Evolutionary conservation across 768 basidiomycete genomes (phyloP).

Genomic region (Naganishia kalamii): DNA sequence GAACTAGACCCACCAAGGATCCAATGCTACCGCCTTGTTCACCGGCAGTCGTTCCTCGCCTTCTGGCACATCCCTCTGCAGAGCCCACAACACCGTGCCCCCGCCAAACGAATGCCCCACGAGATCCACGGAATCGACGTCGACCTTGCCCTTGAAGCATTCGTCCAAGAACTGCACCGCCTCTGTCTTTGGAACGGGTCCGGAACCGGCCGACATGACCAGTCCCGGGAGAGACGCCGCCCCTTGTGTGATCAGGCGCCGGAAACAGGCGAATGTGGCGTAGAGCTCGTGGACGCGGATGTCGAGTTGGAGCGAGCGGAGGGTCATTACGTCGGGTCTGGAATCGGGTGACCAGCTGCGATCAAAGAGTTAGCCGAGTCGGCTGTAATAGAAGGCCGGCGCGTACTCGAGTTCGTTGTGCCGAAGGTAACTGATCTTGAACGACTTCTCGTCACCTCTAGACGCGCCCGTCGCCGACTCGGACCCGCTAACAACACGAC

Average conservation of each 20-base stretch:
- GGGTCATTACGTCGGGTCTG: conserved; percentile 17
- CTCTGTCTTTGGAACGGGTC: background rate
- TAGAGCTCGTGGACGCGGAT: conserved; percentile 67
- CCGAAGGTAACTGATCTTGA: conserved; percentile 17
- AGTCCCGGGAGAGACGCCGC: conserved; percentile 2
- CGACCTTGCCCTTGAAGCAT: conserved; percentile 30
- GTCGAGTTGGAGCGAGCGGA: conserved; percentile 61
- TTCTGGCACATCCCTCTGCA: conserved; percentile 40
- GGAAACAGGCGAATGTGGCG: conserved; percentile 58
- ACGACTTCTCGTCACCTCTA: background rate
- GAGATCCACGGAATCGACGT: conserved; percentile 48
- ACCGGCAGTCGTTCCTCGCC: conserved; percentile 54
- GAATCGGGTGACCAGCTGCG: conserved; percentile 20
- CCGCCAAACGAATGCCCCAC: conserved; percentile 59
- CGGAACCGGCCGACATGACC: background rate
- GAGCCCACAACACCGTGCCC: conserved; percentile 52
- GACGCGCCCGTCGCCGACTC: conserved; percentile 52
- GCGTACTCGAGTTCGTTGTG: conserved; percentile 31
- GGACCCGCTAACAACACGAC: conserved; percentile 49
- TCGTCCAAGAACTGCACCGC: background rate
- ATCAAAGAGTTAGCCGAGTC: background rate
- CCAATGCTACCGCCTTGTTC: conserved; percentile 59
- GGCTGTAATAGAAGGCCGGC: background rate
- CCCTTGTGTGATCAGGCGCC: conserved; percentile 51
- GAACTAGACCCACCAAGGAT: conserved; percentile 74